Percentiles rank a stretch among this genome's conserved stretches.
Evolutionary conservation across 257 asterid genomes (phyloP).

Genomic region (Lavandula angustifolia): DNA sequence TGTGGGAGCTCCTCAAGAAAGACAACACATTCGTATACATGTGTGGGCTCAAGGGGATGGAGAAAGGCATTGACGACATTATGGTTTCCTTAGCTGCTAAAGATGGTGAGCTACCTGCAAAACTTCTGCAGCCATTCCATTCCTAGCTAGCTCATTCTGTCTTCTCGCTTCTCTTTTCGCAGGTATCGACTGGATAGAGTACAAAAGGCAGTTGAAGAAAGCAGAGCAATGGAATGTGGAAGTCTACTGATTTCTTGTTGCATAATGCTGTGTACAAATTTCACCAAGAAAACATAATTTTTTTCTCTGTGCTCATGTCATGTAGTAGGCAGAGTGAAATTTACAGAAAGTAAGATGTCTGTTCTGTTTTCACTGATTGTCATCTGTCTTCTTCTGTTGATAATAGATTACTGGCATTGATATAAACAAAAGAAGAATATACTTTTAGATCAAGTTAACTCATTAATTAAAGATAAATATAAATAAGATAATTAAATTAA

Average conservation of each 20-base stretch:
- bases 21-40: constrained; percentile 91
- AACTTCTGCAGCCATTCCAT: background rate
- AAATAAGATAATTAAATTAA: too few species aligned
- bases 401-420: too few species aligned
- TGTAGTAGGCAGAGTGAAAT: constrained; percentile 51
- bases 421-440: too few species aligned
- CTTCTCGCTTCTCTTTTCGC: background rate
- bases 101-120: constrained; percentile 57
- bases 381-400: background rate
- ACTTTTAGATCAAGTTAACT: too few species aligned
- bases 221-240: constrained; percentile 97
- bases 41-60: constrained; percentile 99
- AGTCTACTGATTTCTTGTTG: constrained; percentile 63
- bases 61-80: constrained; percentile 89
- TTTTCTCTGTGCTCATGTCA: constrained; percentile 33
- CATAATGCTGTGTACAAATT: constrained; percentile 49
- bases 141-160: background rate
- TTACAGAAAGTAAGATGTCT: background rate
- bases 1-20: constrained; percentile 89
- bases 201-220: constrained; percentile 83
- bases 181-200: constrained; percentile 89
- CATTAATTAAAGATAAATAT: too few species aligned
- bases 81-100: constrained; percentile 78
- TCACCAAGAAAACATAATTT: constrained; percentile 24
- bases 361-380: background rate